A percentile compares a stretch with the other conserved stretches of the same genome.
Evolutionary conservation across 164 flowering plant genomes (phyloP).

Genomic region (Hamamelis virginiana): DNA sequence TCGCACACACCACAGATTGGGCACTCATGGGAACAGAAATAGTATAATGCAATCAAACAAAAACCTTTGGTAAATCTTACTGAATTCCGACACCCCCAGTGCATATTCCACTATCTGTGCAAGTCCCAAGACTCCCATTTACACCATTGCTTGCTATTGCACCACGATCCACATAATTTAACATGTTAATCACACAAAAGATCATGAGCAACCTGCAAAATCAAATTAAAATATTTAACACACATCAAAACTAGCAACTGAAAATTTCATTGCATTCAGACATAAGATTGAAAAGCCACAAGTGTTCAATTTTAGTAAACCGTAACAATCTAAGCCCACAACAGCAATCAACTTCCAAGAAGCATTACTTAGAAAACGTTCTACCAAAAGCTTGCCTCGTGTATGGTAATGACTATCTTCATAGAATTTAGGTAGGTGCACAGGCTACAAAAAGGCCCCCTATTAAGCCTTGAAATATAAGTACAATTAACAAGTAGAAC

Average conservation of each 20-base stretch:
- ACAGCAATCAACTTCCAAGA: too few species aligned
- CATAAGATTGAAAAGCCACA: too few species aligned
- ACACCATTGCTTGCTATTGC: constrained; percentile 98
- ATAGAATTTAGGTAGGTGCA: too few species aligned
- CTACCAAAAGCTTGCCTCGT: too few species aligned
- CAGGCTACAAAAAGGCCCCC: too few species aligned
- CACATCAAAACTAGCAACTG: neutral
- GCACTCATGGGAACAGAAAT: neutral
- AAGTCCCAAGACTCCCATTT: constrained; percentile 68
- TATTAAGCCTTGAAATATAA: too few species aligned
- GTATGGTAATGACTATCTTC: too few species aligned
- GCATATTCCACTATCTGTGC: constrained; percentile 67
- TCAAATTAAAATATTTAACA: neutral
- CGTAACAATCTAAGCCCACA: too few species aligned
- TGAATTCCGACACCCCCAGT: constrained; percentile 85
- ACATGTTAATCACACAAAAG: constrained; percentile 80
- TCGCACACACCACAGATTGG: too few species aligned
- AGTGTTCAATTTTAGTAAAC: too few species aligned
- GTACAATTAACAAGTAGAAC: too few species aligned
- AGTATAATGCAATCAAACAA: constrained; percentile 1
- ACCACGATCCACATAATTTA: constrained; percentile 94
- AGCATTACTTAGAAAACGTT: too few species aligned
- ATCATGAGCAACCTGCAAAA: constrained; percentile 69
- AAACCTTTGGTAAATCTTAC: constrained; percentile 43
- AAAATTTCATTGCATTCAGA: neutral